Evolutionary conservation across 2,329 filamentous ascomycete genomes (phyloP), one percentile per base, ranked within the genome.

Genomic region (Aspergillus awamori): DNA sequence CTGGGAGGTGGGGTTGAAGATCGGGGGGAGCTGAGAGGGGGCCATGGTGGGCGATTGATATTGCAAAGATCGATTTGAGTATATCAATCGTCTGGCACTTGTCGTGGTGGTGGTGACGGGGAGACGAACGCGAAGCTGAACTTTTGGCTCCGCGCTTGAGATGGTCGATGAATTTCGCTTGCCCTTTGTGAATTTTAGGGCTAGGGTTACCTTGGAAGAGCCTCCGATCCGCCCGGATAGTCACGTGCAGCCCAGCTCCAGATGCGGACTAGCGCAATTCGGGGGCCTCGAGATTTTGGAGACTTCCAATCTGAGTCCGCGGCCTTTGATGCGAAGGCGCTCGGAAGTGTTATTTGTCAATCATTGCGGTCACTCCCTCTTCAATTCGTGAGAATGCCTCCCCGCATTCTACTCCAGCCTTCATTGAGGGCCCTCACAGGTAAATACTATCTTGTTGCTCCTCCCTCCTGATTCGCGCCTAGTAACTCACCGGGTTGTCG

Each of bases 1-100:
- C 86, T 96, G 89, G 80, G 89, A 89, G 77, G 95, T 98, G 79
- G 95, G 92, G 87, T 97, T 95, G 90, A 99, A 97, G 78, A 90
- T 86, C 72, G 93, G 86, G 80, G 95, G 95, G 72, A 97, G 90
- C 86, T 97, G 96, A 77, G 88, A 87, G 81, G 94, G 91, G 80
- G 93, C 92, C 94, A 97, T 97, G 81, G 88, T 95, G 89, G 85
- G 81, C 80, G 80, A 82, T 80, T 82, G 80, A 79, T 79, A 74
- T 74, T 74, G 67, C 64, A 67, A 65, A 68, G 64, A 65, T 69
- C 68, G 69, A 72, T 69, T 68, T 75, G 74, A 74, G 72, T 72
- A 74, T 76, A 77, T 78, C 77, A 79, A 78, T 78, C 76, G 76
- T 73, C 68, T 77, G 76, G 78, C 77, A 74, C 76, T 79, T 78